phyloP scores from a whole-genome alignment of 306 rosid genomes.

The Cucurbita pepo region DNA sequence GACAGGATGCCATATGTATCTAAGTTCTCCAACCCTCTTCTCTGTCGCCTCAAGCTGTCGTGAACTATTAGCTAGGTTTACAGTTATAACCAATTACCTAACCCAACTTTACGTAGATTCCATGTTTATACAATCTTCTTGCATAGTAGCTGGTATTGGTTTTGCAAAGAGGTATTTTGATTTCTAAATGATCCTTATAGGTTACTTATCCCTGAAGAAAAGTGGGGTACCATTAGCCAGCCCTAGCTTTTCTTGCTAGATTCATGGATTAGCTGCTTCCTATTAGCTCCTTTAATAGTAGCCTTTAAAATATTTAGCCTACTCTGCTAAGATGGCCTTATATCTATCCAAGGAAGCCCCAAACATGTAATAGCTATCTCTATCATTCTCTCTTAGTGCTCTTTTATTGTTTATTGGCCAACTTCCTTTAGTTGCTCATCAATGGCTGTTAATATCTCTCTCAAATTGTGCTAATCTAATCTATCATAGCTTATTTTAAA shows the following conservation, averaged over 20 bases:
- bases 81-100: neutral
- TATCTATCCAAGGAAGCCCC: neutral
- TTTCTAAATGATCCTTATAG: neutral
- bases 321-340: neutral
- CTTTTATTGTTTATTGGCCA: neutral
- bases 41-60: neutral
- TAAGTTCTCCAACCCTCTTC: neutral
- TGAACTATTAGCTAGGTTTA: neutral
- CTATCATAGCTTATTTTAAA: too few relatives aligned
- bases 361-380: neutral
- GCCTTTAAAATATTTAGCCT: neutral
- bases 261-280: neutral
- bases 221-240: neutral
- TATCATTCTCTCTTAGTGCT: neutral
- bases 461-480: neutral
- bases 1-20: neutral
- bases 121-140: neutral
- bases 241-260: neutral
- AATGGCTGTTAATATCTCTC: neutral
- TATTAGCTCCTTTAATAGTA: neutral
- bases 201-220: neutral
- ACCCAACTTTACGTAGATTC: neutral
- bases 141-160: neutral
- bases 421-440: neutral
- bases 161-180: neutral